Base-by-base conservation (phyloP, 176 grass and related monocot genomes). In the Tillandsia leiboldiana region DNA sequence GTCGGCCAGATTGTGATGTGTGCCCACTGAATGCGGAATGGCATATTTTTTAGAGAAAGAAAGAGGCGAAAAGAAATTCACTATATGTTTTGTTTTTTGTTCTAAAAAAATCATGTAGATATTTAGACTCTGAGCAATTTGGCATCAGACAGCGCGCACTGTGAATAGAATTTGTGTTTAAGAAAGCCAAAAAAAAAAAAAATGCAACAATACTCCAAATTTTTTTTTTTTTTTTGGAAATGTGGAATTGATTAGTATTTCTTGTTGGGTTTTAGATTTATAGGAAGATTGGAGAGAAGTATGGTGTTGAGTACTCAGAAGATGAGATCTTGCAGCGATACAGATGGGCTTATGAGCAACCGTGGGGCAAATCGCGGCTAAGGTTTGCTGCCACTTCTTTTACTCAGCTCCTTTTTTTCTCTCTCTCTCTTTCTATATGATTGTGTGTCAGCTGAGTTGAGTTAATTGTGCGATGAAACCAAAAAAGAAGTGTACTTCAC, bases 301-400 rank as follows among this genome's bases (percentile, higher is more conserved):
- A 99, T 20, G 94, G 94, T 17, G 94, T 99, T 66, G 50, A 80
- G 26, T 99, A 90, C 51, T 92, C 86, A 0, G 93, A 97, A 76
- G 73, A 84, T 75, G 94, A 99, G 80, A 99, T 99, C 54, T 74
- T 99, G 70, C 75, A 56, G 68, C 76, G 90, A 47, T 99, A 99
- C 71, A 65, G 90, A 0, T 50, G 72, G 78, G 87, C 87, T 0
- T 93, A 99, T 66, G 72, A 84, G 26, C 87, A 90, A 26, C 94
- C 94, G 15, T 99, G 94, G 94, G 94, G 84, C 28, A 82, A 78
- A 90, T 99, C 94, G 26, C 73, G 90, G 3, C 72, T 99, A 64
- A 99, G 94, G 94, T 99, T 68, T 56, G 48, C 0, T 51, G 33
- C 33, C 33, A 5, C 33, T 42, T 42, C 33, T 42, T 42, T 42